These are phyloP conservation scores for Coniochaeta ligniaria DNA, from an alignment of 2,329 filamentous ascomycete species.

Conservation along the genomic window DNA sequence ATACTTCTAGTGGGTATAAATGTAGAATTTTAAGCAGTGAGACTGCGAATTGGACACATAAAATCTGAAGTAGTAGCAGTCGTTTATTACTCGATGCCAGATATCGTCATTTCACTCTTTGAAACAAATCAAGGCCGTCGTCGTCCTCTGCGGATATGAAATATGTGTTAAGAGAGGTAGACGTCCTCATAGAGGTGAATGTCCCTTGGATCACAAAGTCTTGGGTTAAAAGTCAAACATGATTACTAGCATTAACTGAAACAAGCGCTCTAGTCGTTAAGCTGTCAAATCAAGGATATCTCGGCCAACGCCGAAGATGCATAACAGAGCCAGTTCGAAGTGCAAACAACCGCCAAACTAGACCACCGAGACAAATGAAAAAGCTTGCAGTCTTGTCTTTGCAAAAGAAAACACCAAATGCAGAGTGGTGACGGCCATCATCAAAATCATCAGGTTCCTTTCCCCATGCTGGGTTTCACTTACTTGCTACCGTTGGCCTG, in stretches of 20 bases:
- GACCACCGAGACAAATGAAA: neutral
- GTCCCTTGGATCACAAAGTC: too few species aligned
- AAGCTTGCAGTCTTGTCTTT: neutral
- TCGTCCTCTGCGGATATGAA: too few species aligned
- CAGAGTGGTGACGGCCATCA: neutral
- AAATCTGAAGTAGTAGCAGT: too few species aligned
- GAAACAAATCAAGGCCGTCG: too few species aligned
- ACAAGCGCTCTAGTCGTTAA: neutral
- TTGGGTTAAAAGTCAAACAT: too few species aligned
- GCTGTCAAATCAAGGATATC: neutral
- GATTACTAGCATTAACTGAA: neutral
- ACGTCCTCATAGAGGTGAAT: too few species aligned
- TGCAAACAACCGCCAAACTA: neutral
- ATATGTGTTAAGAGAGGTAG: too few species aligned
- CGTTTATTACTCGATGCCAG: too few species aligned
- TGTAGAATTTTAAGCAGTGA: too few species aligned
- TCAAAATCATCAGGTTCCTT: neutral
- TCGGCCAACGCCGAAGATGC: neutral
- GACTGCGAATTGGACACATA: too few species aligned
- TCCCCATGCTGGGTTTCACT: neutral
- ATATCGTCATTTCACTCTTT: too few species aligned
- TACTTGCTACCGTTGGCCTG: slow-evolving; percentile 26
- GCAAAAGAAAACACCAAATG: neutral
- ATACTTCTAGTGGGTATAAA: too few species aligned
- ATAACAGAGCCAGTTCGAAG: neutral